These are phyloP conservation scores for Populus tomentosa DNA, from an alignment of 441 rosid genomes.

Conservation along the genomic window DNA sequence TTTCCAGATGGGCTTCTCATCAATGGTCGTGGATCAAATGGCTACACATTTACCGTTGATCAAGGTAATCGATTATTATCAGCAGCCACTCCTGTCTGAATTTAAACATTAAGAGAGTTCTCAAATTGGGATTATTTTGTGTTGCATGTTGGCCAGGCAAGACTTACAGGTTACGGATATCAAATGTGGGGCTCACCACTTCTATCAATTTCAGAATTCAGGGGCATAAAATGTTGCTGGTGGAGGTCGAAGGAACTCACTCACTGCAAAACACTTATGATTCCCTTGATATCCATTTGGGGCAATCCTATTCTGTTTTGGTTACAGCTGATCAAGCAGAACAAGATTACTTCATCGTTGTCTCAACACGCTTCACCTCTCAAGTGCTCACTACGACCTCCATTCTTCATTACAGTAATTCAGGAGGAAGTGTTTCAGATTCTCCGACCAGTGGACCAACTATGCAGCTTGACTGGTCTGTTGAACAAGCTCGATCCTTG, in stretches of 20 bases:
- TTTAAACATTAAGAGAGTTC: background rate
- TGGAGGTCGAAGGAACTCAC: constrained; percentile 84
- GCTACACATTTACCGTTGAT: constrained; percentile 60
- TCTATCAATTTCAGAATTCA: constrained; percentile 73
- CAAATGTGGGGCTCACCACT: constrained; percentile 59
- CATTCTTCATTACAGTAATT: constrained; percentile 58
- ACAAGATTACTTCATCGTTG: constrained; percentile 57
- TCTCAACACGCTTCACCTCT: constrained; percentile 61
- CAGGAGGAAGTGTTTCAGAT: constrained; percentile 51
- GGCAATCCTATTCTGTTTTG: constrained; percentile 72
- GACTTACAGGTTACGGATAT: constrained; percentile 71
- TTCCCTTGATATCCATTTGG: constrained; percentile 70
- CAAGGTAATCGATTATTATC: constrained; percentile 42
- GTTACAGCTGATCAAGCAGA: constrained; percentile 61
- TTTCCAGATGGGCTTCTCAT: constrained; percentile 80
- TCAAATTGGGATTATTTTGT: background rate
- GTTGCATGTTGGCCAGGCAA: constrained; percentile 38
- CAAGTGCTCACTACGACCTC: constrained; percentile 52
- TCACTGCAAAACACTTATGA: constrained; percentile 62
- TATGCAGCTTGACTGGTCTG: constrained; percentile 57
- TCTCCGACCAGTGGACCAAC: constrained; percentile 62
- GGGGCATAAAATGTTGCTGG: constrained; percentile 68
- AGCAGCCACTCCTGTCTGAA: background rate
- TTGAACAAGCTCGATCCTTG: constrained; percentile 67
- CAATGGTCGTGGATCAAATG: constrained; percentile 74